Percentiles rank a stretch among this genome's conserved stretches.
These are phyloP conservation scores for Exserohilum rostratum DNA, from an alignment of 2,329 filamentous ascomycete species.

Conservation along the genomic window DNA sequence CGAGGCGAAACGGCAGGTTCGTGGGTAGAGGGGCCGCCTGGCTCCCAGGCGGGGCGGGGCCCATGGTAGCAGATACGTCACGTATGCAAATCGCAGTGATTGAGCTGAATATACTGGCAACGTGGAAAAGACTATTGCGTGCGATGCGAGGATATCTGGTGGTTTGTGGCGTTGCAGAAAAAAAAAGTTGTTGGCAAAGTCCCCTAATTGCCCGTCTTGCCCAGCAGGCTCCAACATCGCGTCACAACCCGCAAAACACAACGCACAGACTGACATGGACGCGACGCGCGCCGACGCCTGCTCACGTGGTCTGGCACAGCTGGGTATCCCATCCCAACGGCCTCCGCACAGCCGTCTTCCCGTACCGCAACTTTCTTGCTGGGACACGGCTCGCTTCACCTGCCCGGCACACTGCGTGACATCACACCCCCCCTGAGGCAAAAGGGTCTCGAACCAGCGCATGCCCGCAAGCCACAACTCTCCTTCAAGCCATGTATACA, in stretches of 20 bases:
- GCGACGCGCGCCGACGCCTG: slow-evolving; percentile 12
- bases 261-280: slow-evolving; percentile 5
- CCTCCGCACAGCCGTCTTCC: neutral
- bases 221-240: slow-evolving; percentile 5
- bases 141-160: neutral
- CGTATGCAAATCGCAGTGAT: neutral
- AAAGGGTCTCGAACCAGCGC: neutral
- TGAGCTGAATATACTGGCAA: neutral
- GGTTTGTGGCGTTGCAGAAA: neutral
- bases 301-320: slow-evolving; percentile 6
- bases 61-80: slow-evolving; percentile 19
- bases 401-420: neutral
- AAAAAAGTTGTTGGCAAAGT: neutral
- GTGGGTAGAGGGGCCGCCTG: slow-evolving; percentile 85
- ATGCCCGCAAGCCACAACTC: slow-evolving; percentile 4
- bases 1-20: slow-evolving; percentile 88
- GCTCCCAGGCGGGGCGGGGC: slow-evolving; percentile 57
- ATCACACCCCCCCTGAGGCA: neutral
- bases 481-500: neutral
- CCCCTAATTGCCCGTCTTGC: neutral
- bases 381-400: neutral
- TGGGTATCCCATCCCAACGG: neutral
- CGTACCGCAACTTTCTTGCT: neutral
- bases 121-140: neutral
- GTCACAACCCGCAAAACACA: slow-evolving; percentile 6